Conservation (phyloP, 768 basidiomycete genomes). For the Lactifluus subvellereus region DNA sequence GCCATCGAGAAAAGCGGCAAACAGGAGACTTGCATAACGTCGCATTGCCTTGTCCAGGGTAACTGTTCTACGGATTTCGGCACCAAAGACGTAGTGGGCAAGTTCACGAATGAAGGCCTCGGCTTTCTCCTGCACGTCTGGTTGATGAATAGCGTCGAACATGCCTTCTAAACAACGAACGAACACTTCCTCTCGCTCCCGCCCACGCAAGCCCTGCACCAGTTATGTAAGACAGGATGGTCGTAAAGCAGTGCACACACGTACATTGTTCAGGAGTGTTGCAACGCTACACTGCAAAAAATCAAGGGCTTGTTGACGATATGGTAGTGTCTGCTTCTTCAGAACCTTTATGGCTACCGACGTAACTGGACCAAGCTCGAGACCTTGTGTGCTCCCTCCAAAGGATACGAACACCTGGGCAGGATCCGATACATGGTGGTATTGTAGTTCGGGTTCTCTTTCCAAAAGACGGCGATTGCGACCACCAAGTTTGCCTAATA, state of each 20-base stretch:
- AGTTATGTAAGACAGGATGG: not conserved
- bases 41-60: constrained; percentile 48
- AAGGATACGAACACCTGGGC: constrained; percentile 72
- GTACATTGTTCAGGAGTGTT: constrained; percentile 73
- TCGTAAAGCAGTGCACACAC: not conserved
- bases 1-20: constrained; percentile 74
- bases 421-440: constrained; percentile 61
- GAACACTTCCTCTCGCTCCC: constrained; percentile 73
- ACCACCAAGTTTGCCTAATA: constrained; percentile 93
- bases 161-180: constrained; percentile 64
- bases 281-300: constrained; percentile 67
- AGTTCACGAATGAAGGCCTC: constrained; percentile 64
- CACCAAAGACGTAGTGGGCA: constrained; percentile 62
- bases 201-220: constrained; percentile 59
- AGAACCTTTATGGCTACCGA: constrained; percentile 61
- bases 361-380: constrained; percentile 64
- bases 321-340: constrained; percentile 41
- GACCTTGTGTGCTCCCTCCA: constrained; percentile 52
- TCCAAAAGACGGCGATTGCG: constrained; percentile 83
- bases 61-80: constrained; percentile 61
- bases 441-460: constrained; percentile 71
- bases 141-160: constrained; percentile 66
- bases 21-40: constrained; percentile 49
- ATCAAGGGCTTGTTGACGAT: constrained; percentile 56
- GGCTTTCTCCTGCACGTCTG: constrained; percentile 65